These are phyloP conservation scores for Neoboletus brunneissimus DNA, from an alignment of 768 basidiomycete genomes.

Conservation along the genomic window DNA sequence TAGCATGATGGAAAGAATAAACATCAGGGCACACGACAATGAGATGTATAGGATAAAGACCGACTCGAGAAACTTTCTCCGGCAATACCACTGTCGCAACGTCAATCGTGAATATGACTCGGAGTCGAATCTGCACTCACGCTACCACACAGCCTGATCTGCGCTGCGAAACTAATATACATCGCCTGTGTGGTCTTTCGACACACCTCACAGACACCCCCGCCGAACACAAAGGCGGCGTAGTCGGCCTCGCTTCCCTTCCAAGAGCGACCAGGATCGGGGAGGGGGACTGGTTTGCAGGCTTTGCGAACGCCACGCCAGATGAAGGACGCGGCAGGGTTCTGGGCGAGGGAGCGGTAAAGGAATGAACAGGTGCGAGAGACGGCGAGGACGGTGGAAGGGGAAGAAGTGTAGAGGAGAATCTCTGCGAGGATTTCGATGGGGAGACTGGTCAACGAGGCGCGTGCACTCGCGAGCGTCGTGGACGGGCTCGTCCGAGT, in stretches of 20 bases:
- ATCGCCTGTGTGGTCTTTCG: slow-evolving; percentile 31
- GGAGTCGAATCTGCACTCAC: slow-evolving; percentile 24
- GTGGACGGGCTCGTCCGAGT: background rate
- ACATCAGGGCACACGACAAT: background rate
- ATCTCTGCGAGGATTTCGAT: slow-evolving; percentile 66
- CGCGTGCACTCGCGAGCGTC: background rate
- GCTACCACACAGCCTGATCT: slow-evolving; percentile 43
- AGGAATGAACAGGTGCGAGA: slow-evolving; percentile 57
- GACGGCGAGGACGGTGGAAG: slow-evolving; percentile 56
- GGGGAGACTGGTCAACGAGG: slow-evolving; percentile 39
- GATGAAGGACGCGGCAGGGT: slow-evolving; percentile 47
- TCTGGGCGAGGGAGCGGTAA: slow-evolving; percentile 45
- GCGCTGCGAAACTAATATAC: slow-evolving; percentile 49
- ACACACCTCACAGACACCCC: slow-evolving; percentile 59
- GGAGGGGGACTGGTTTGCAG: slow-evolving; percentile 36
- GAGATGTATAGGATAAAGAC: background rate
- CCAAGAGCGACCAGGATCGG: slow-evolving; percentile 42
- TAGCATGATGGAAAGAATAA: background rate
- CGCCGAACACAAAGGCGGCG: slow-evolving; percentile 63
- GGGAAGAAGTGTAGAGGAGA: slow-evolving; percentile 48
- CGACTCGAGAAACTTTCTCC: slow-evolving; percentile 15
- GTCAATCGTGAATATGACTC: background rate
- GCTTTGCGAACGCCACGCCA: slow-evolving; percentile 54
- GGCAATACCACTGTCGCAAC: slow-evolving; percentile 20
- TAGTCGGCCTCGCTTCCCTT: slow-evolving; percentile 49